Evolutionary conservation across 352 stramenopile genomes (phyloP).

Genomic region (Saprolegnia diclina): DNA sequence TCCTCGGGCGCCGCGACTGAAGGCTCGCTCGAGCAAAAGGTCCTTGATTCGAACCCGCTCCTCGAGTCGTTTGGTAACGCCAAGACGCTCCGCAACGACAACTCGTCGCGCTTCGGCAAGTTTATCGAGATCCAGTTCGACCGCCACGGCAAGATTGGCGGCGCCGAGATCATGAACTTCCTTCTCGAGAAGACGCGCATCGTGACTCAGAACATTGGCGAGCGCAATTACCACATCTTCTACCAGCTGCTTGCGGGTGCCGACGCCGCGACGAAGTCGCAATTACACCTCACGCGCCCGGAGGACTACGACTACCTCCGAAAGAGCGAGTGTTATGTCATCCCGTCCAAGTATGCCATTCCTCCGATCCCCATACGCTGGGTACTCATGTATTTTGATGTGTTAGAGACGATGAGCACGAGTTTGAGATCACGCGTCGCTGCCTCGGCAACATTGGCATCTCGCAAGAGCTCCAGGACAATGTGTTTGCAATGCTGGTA

Average conservation of each 20-base stretch:
- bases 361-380: background rate
- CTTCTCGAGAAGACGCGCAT: slow-evolving; percentile 89
- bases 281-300: slow-evolving; percentile 63
- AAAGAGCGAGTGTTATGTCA: slow-evolving; percentile 81
- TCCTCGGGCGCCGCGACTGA: slow-evolving; percentile 19
- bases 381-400: background rate
- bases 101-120: slow-evolving; percentile 96
- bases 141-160: slow-evolving; percentile 87
- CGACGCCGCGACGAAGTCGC: slow-evolving; percentile 54
- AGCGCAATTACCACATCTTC: slow-evolving; percentile 98
- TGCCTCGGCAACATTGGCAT: slow-evolving; percentile 89
- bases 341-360: slow-evolving; percentile 51
- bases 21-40: slow-evolving; percentile 53
- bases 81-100: slow-evolving; percentile 96
- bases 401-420: slow-evolving; percentile 56
- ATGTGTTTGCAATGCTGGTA: slow-evolving; percentile 78
- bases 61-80: slow-evolving; percentile 88
- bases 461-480: slow-evolving; percentile 60
- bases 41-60: slow-evolving; percentile 84
- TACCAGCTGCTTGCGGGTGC: slow-evolving; percentile 89
- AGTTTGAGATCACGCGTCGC: slow-evolving; percentile 77
- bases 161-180: slow-evolving; percentile 88
- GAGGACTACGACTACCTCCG: slow-evolving; percentile 84
- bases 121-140: slow-evolving; percentile 97
- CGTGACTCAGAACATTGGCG: slow-evolving; percentile 82